phyloP scores from a whole-genome alignment of 495 filamentous ascomycete genomes.

The Friedmanniomyces simplex region DNA sequence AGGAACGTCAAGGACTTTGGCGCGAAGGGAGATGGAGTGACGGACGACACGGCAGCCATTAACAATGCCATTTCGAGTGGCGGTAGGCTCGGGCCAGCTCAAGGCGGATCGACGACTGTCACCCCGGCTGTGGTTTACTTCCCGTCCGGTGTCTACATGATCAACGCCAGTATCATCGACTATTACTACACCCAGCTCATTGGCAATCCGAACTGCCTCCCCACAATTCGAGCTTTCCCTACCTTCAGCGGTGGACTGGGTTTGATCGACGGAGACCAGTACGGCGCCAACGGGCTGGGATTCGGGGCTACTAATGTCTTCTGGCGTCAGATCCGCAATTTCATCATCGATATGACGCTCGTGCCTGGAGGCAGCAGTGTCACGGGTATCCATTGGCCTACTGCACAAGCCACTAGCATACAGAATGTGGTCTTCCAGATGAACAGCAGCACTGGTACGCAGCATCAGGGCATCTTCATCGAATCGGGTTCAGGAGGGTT shows the following conservation, averaged over 20 bases:
- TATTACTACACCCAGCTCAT: constrained; percentile 33
- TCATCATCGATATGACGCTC: constrained; percentile 60
- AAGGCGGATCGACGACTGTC: constrained; percentile 32
- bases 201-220: constrained; percentile 48
- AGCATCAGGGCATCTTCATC: constrained; percentile 76
- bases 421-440: constrained; percentile 71
- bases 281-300: constrained; percentile 19
- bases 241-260: constrained; percentile 49
- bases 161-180: constrained; percentile 27
- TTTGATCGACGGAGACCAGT: constrained; percentile 38
- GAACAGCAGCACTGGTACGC: constrained; percentile 54
- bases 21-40: constrained; percentile 40
- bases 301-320: constrained; percentile 60
- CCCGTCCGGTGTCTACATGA: constrained; percentile 41
- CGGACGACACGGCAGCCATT: constrained; percentile 41
- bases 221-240: constrained; percentile 53
- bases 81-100: constrained; percentile 22
- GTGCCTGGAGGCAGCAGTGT: constrained; percentile 40
- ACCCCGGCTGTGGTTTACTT: constrained; percentile 49
- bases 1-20: constrained; percentile 46
- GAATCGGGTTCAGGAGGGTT: constrained; percentile 69
- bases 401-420: constrained; percentile 55
- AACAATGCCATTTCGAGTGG: constrained; percentile 36
- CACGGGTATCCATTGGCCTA: constrained; percentile 70
- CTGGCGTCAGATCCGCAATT: constrained; percentile 65